Evolutionary conservation across 2,329 filamentous ascomycete genomes (phyloP).

Genomic region (Xylaria digitata): DNA sequence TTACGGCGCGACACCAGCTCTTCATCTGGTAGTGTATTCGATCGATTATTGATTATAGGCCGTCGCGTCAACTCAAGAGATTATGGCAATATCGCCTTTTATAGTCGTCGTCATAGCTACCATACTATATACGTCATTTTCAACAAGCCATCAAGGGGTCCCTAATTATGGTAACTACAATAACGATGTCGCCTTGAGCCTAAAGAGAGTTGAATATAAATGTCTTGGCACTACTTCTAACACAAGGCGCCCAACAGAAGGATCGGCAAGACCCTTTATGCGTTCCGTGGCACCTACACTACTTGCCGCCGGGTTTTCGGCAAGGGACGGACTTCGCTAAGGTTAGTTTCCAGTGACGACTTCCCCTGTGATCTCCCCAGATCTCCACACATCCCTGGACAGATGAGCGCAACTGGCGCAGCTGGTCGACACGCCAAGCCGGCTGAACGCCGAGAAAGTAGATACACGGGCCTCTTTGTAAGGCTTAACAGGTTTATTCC

Average conservation of each 20-base stretch:
- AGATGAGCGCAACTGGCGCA: slow-evolving; percentile 25
- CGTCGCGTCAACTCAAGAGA: slow-evolving; percentile 23
- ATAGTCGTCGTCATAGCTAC: slow-evolving; percentile 21
- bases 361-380: slow-evolving; percentile 7
- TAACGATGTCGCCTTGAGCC: slow-evolving; percentile 35
- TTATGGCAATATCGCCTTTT: slow-evolving; percentile 35
- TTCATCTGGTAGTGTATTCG: slow-evolving; percentile 5
- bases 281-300: slow-evolving; percentile 30
- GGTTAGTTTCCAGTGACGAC: slow-evolving; percentile 6
- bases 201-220: slow-evolving; percentile 35
- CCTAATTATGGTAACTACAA: slow-evolving; percentile 20
- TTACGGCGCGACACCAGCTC: slow-evolving; percentile 6
- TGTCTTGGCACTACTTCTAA: slow-evolving; percentile 29
- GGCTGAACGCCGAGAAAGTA: slow-evolving; percentile 35
- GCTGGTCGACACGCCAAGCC: slow-evolving; percentile 33
- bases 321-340: slow-evolving; percentile 20
- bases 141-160: slow-evolving; percentile 13
- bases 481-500: slow-evolving; percentile 1
- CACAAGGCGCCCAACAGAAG: slow-evolving; percentile 8
- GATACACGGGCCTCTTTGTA: slow-evolving; percentile 11
- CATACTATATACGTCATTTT: slow-evolving; percentile 26
- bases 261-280: slow-evolving; percentile 31
- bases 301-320: slow-evolving; percentile 32
- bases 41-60: slow-evolving; percentile 17
- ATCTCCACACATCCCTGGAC: slow-evolving; percentile 29